phyloP scores from a whole-genome alignment of 306 rosid genomes.

The Quercus aquifolioides region DNA sequence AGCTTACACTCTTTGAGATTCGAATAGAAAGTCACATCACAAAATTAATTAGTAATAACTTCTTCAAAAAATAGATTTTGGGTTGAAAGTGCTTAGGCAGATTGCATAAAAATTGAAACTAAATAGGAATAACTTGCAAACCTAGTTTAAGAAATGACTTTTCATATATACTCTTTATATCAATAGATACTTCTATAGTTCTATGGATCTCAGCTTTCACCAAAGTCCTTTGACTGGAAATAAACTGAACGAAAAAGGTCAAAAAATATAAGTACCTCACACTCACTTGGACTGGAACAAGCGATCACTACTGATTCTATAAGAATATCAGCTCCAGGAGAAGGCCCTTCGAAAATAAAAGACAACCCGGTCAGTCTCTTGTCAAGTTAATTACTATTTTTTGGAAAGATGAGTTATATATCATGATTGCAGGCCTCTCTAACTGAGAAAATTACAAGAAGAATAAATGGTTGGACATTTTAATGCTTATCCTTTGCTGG shows the following conservation, averaged over 20 bases:
- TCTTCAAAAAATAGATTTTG: neutral
- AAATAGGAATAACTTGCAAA: neutral
- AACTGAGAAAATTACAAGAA: no score
- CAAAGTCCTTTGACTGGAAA: neutral
- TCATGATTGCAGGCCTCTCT: no score
- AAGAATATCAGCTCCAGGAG: conserved; percentile 70
- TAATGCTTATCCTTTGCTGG: no score
- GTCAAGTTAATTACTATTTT: no score
- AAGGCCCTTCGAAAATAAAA: conserved; percentile 91
- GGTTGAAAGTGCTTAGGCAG: neutral
- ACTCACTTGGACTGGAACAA: conserved; percentile 42
- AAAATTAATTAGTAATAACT: conserved; percentile 3
- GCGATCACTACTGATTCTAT: conserved; percentile 56
- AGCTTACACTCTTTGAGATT: conserved; percentile 34
- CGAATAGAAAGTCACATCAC: conserved; percentile 4
- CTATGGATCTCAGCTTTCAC: neutral
- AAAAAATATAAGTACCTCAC: conserved; percentile 33
- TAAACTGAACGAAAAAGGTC: neutral
- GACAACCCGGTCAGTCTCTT: conserved; percentile 45
- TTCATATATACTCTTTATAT: neutral
- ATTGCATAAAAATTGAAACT: neutral
- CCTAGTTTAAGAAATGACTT: neutral
- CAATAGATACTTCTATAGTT: neutral
- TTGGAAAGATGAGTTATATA: no score
- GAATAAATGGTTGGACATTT: no score